Evolutionary conservation across 129 eudicot species (phyloP), one percentile per base, ranked within the genome.

Genomic region (Calendula officinalis): DNA sequence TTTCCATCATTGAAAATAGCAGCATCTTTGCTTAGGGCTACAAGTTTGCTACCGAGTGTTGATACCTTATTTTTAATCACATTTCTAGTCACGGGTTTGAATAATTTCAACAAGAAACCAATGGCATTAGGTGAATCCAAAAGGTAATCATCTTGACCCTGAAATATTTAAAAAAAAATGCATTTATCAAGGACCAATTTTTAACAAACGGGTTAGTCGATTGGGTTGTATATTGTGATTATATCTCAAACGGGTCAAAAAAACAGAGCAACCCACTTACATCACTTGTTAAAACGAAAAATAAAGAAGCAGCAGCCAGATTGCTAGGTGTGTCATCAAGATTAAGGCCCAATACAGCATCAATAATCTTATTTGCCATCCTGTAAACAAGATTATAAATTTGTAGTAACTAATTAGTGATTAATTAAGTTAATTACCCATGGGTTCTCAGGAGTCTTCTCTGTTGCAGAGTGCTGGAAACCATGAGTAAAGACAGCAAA

Each of bases 301-400:
- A 80, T 35, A 91, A 80, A 80, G 95, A 83, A n/a, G 88, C 87
- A 62, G 95, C 97, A 68, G 97, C 97, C 76, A 87, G 79, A 70
- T 91, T 91, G 85, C 97, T 84, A 41, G 94, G 84, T 27, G 77
- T 64, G 77, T 91, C 97, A 74, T 91, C 97, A 55, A 91, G 76
- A 77, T 74, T 80, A 55, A 91, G 87, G 53, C 84, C 95, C 83
- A 82, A 67, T 61, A 91, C 77, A 77, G 90, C 89, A 82, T 87
- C 85, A 62, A 87, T 66, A 57, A 91, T 84, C 30, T 71, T 78
- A 60, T 82, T 82, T 8, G 94, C 90, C 80, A 70, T 79, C 86
- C 97, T 91, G 88, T 62, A 64, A 82, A 17, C 56, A 79, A 40
- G 55, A 42, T 50, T 5, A 60, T 14, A n/a, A 2, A 64, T 66